Evolutionary conservation across 116 monocot species (phyloP), one percentile per base, ranked within the genome.

Genomic region (Dioscorea cayenensis): DNA sequence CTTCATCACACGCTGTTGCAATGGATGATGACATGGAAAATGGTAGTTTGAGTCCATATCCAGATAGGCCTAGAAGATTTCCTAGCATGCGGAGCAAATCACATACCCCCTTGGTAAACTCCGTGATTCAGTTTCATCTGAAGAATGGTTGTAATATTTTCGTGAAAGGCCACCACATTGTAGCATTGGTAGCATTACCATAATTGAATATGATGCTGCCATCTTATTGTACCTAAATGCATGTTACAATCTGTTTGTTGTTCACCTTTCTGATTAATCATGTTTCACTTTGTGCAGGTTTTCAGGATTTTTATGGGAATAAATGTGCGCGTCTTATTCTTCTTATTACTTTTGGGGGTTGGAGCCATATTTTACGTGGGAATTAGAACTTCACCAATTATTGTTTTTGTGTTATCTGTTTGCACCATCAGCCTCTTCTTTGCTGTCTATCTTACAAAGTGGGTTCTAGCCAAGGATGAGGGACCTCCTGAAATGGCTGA

Each of bases 401-500:
- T 99, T 25, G 65, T 99, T 62, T 99, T 99, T 82, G 99, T 99
- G 27, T 89, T 99, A 70, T 76, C 78, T 51, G 73, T 94, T 66
- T 94, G 99, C 82, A 84, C 78, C 36, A 58, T 86, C 63, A 91
- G 89, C 80, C 89, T 99, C 80, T 76, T 86, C 69, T 99, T 99
- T 73, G 60, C 99, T 55, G 61, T 90, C 38, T 99, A 91, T 73
- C 81, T 99, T 65, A 85, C 89, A 73, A 99, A 89, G 67, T 99
- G 99, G 99, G 99, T 99, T 82, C 91, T 99, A 75, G 86, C 88
- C 29, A 99, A 99, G 75, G 99, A 99, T 72, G 99, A 99, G 73
- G 99, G 99, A 0, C 99, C 99, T 73, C 91, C 91, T 55, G 99
- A 99, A 82, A 99, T 99, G 99, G 78, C 55, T 70, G 76, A 99